Evolutionary conservation across 2,329 filamentous ascomycete genomes (phyloP).

Genomic region (Cladosporium colombiae): DNA sequence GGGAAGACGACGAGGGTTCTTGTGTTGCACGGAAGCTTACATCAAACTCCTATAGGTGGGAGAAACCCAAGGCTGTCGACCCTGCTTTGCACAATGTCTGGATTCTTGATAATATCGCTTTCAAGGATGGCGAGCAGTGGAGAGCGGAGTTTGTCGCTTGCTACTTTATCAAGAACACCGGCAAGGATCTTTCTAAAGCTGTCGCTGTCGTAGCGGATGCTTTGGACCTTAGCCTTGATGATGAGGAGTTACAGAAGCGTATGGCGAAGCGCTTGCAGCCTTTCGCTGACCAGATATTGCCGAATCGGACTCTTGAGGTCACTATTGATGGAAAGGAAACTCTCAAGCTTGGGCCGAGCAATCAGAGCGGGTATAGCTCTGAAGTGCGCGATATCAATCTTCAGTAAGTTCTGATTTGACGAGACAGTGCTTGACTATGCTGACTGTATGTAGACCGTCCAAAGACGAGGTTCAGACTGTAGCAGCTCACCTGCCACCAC

Average conservation of each 20-base stretch:
- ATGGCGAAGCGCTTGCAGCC: constrained; percentile 71
- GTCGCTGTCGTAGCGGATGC: constrained; percentile 70
- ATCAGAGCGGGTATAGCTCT: constrained; percentile 36
- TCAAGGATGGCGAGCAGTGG: constrained; percentile 61
- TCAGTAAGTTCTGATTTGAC: constrained; percentile 3
- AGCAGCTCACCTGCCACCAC: constrained; percentile 37
- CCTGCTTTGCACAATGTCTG: constrained; percentile 73
- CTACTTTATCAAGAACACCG: constrained; percentile 73
- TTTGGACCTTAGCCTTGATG: constrained; percentile 60
- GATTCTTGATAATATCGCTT: constrained; percentile 89
- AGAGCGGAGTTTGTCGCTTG: constrained; percentile 80
- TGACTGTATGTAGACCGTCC: constrained; percentile 8
- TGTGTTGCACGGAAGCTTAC: neutral
- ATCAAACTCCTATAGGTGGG: constrained; percentile 23
- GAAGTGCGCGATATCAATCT: constrained; percentile 35
- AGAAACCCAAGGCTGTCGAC: constrained; percentile 48
- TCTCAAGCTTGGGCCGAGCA: constrained; percentile 38
- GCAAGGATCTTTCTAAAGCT: constrained; percentile 65
- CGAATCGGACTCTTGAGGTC: constrained; percentile 68
- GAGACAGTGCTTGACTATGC: neutral
- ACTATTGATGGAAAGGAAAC: constrained; percentile 51
- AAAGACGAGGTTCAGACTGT: constrained; percentile 24
- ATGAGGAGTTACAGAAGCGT: constrained; percentile 57
- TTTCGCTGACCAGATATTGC: constrained; percentile 75
- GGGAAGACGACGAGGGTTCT: neutral